phyloP scores from a whole-genome alignment of 1,284 basidiomycete species.

The Anthracocystis panici-leucophaei region DNA sequence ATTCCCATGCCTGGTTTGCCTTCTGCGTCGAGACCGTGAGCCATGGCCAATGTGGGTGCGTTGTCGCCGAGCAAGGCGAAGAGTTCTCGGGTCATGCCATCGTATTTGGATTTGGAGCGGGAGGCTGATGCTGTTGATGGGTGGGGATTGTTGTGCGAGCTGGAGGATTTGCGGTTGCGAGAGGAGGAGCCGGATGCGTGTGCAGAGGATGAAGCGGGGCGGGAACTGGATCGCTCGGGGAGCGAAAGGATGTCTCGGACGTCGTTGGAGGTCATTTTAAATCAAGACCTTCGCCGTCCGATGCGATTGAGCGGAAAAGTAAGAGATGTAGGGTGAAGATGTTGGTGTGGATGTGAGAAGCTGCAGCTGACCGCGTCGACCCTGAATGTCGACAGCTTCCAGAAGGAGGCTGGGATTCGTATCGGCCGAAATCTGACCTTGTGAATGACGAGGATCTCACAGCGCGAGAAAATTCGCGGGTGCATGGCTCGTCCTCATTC shows the following conservation, averaged over 20 bases:
- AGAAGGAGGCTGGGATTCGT: not conserved
- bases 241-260: slow-evolving; percentile 67
- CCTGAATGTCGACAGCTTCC: slow-evolving; percentile 1
- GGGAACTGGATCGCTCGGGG: slow-evolving; percentile 39
- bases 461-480: not conserved
- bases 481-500: slow-evolving; percentile 28
- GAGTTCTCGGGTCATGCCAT: slow-evolving; percentile 89
- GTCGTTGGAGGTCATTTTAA: slow-evolving; percentile 60
- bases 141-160: slow-evolving; percentile 38
- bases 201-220: slow-evolving; percentile 36
- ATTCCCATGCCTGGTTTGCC: slow-evolving; percentile 65
- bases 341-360: slow-evolving; percentile 18
- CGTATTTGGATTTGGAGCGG: slow-evolving; percentile 49
- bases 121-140: slow-evolving; percentile 30
- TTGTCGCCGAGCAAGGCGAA: slow-evolving; percentile 93
- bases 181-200: slow-evolving; percentile 39
- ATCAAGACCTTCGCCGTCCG: not conserved
- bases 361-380: slow-evolving; percentile 24
- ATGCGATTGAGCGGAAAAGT: too few relatives aligned
- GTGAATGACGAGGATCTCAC: slow-evolving; percentile 1
- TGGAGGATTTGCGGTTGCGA: slow-evolving; percentile 35
- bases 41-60: slow-evolving; percentile 78
- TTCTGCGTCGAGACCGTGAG: slow-evolving; percentile 29
- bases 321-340: not conserved
- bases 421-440: slow-evolving; percentile 3